Evolutionary conservation across 2,329 filamentous ascomycete species (phyloP).

Genomic region (Cladobotryum protrusum): DNA sequence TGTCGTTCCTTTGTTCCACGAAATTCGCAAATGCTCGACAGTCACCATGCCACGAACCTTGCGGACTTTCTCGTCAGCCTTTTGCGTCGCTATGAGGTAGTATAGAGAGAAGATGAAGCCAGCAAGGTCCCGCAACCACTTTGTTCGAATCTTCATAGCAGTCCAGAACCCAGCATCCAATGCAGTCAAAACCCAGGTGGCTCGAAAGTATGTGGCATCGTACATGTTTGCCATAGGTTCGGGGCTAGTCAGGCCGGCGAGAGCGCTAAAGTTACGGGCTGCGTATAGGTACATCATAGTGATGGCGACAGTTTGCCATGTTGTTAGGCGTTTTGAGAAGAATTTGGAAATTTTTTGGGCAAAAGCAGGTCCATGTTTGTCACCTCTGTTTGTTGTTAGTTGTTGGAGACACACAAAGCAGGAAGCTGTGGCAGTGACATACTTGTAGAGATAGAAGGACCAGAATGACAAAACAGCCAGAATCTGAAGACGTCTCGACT

Average conservation of each 20-base stretch:
- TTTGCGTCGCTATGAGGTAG: constrained; percentile 87
- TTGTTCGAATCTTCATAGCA: constrained; percentile 79
- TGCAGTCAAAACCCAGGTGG: constrained; percentile 93
- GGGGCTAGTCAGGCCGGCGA: constrained; percentile 83
- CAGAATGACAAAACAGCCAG: constrained; percentile 87
- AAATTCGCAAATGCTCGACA: constrained; percentile 82
- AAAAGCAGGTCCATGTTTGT: constrained; percentile 80
- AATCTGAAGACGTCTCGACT: constrained; percentile 89
- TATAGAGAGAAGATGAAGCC: constrained; percentile 82
- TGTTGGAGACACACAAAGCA: not conserved
- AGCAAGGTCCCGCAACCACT: constrained; percentile 74
- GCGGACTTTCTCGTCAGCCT: constrained; percentile 92
- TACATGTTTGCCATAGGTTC: constrained; percentile 95
- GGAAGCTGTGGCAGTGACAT: constrained; percentile 17
- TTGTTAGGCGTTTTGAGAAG: constrained; percentile 65
- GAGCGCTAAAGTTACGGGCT: constrained; percentile 86
- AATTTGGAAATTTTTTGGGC: constrained; percentile 64
- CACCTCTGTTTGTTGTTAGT: constrained; percentile 51
- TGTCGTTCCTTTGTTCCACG: constrained; percentile 91
- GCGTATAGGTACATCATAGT: constrained; percentile 90
- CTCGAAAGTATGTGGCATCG: constrained; percentile 84
- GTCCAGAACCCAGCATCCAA: constrained; percentile 98
- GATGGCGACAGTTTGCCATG: constrained; percentile 83
- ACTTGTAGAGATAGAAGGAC: constrained; percentile 77
- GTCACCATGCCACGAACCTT: constrained; percentile 83